Evolutionary conservation across 495 filamentous ascomycete species (phyloP).

Genomic region (Parathielavia hyrcaniae): DNA sequence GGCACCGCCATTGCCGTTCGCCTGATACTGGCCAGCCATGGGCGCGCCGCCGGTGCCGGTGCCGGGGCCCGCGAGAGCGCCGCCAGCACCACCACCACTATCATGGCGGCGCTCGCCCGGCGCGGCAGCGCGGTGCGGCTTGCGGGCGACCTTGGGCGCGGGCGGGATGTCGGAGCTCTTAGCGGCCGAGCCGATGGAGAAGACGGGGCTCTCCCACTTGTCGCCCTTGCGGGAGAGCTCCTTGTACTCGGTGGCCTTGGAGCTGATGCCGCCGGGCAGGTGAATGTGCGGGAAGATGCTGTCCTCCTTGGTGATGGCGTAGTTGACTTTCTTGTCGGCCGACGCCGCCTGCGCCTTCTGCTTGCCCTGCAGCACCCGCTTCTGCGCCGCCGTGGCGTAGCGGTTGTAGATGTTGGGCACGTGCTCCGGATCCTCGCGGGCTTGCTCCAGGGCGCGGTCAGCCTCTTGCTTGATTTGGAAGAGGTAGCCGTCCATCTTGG

Average conservation of each 20-base stretch:
- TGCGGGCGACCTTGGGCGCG: constrained; percentile 59
- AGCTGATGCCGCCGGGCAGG: constrained; percentile 83
- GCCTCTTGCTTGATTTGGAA: constrained; percentile 78
- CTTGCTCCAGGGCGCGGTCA: constrained; percentile 60
- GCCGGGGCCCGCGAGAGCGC: too few relatives aligned
- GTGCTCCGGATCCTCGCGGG: constrained; percentile 65
- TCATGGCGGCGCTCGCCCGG: background rate
- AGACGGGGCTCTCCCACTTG: constrained; percentile 91
- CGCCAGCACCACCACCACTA: too few relatives aligned
- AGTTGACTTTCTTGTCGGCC: constrained; percentile 74
- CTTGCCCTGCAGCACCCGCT: constrained; percentile 65
- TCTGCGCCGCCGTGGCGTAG: constrained; percentile 71
- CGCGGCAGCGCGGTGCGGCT: constrained; percentile 37
- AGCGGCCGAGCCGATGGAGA: constrained; percentile 74
- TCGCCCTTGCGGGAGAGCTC: constrained; percentile 82
- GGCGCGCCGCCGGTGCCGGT: background rate
- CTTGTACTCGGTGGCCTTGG: constrained; percentile 92
- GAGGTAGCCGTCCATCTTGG: constrained; percentile 60
- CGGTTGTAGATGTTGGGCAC: constrained; percentile 79
- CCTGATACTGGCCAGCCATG: background rate
- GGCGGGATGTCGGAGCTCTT: constrained; percentile 65
- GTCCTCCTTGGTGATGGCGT: constrained; percentile 82
- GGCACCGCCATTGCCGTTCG: background rate
- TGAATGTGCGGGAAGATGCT: constrained; percentile 84
- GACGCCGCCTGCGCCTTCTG: constrained; percentile 56